Base-by-base conservation (phyloP, 345 rosid species). In the Diplotaxis tenuifolia region DNA sequence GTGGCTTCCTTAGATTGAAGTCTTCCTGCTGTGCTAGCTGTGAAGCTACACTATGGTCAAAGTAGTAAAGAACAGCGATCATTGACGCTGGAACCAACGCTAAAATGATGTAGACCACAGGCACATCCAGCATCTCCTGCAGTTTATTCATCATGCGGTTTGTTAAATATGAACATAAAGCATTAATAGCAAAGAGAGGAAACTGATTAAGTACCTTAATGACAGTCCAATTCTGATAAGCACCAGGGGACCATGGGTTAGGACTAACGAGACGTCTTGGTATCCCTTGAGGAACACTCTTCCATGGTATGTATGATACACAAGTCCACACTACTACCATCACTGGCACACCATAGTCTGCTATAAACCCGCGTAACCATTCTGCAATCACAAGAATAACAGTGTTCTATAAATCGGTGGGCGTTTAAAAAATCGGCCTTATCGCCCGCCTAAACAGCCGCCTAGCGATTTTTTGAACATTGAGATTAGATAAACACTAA, bases 231-330 rank as follows among this genome's bases (percentile, higher is more conserved):
- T 93, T 91, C 75, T 83, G 82, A 75, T 83, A 89, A 45, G 98
- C 96, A 68, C 91, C 97, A 28, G 91, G 83, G 18, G 96, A 91
- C 98, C 98, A 93, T 50, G 98, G 97, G 73, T 91, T 91, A 40
- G 97, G 98, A 84, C 98, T 93, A 77, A 89, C 88, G 59, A 93
- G 98, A 55, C 96, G 92, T 84, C 95, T 89, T 9, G 98, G 97
- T 57, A 91, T 87, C 64, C 94, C 98, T 72, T 76, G 73, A 64
- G 98, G 98, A 78, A 91, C 83, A 76, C 75, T 84, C 65, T 81
- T 82, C 52, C 87, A 80, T 52, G 92, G 92, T 71, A 83, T 79
- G 80, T 84, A 93, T 38, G 97, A 91, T 75, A 87, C 49, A 62
- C 86, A 88, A 32, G 98, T 93, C 98, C 97, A 93, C 23, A 87